These are phyloP conservation scores for Cladosporium halotolerans DNA, from an alignment of 2,329 filamentous ascomycete genomes.

Conservation along the genomic window DNA sequence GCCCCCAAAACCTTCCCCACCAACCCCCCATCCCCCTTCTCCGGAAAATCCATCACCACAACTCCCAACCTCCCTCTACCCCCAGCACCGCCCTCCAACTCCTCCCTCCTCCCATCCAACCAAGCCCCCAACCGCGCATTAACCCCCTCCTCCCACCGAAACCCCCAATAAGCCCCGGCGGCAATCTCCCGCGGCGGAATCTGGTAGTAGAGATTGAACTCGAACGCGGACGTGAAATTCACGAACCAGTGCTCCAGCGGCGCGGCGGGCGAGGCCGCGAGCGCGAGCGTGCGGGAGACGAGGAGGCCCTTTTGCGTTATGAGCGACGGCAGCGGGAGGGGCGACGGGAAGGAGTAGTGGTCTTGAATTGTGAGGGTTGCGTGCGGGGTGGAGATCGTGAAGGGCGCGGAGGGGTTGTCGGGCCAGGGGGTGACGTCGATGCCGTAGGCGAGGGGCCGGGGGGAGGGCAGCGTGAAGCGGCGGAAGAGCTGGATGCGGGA, in stretches of 20 bases:
- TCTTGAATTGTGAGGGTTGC: slow-evolving; percentile 41
- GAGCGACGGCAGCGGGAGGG: slow-evolving; percentile 34
- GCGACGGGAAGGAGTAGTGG: slow-evolving; percentile 40
- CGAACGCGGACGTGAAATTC: slow-evolving; percentile 42
- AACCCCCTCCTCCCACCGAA: slow-evolving; percentile 41
- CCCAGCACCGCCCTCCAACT: slow-evolving; percentile 11
- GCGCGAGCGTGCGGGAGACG: slow-evolving; percentile 34
- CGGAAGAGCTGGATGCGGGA: slow-evolving; percentile 33
- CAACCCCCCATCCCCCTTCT: slow-evolving; percentile 35
- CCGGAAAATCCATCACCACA: slow-evolving; percentile 32
- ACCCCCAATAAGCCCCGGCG: slow-evolving; percentile 38
- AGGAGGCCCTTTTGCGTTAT: slow-evolving; percentile 35
- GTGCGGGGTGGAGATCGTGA: slow-evolving; percentile 34
- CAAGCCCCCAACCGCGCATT: slow-evolving; percentile 36
- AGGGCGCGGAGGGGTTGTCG: slow-evolving; percentile 30
- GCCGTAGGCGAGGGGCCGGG: slow-evolving; percentile 20
- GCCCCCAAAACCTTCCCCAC: slow-evolving; percentile 36
- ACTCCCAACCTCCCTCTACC: slow-evolving; percentile 25
- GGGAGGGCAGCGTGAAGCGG: slow-evolving; percentile 20
- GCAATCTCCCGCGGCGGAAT: slow-evolving; percentile 35
- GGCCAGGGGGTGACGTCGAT: slow-evolving; percentile 31
- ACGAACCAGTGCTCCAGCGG: slow-evolving; percentile 33
- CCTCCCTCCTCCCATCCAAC: slow-evolving; percentile 11
- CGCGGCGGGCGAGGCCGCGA: slow-evolving; percentile 26
- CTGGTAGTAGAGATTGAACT: slow-evolving; percentile 35